Percentiles rank a stretch among this genome's conserved stretches.
Conservation (phyloP, 805 yeast species). For the Schizosaccharomyces octosporus region DNA sequence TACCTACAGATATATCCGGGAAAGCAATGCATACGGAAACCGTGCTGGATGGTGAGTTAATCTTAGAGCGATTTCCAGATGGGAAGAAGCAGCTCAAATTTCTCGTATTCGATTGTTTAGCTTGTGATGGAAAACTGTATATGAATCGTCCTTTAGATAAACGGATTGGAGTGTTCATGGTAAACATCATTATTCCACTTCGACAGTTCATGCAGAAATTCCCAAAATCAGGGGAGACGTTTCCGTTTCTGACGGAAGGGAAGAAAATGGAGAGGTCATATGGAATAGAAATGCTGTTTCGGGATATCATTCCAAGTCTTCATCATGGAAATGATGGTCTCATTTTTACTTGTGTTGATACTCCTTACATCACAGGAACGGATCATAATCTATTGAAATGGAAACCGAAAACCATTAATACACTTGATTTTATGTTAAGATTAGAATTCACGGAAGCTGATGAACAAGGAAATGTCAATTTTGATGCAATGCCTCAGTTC, state of each 20-base stretch:
- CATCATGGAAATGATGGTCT: slow-evolving; percentile 86
- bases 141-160: slow-evolving; percentile 50
- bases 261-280: slow-evolving; percentile 73
- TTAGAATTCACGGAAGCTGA: slow-evolving; percentile 13
- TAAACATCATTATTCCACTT: neutral
- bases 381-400: slow-evolving; percentile 71
- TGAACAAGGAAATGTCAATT: neutral
- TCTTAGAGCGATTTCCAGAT: slow-evolving; percentile 24
- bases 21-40: slow-evolving; percentile 61
- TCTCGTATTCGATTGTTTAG: slow-evolving; percentile 75
- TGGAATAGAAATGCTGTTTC: slow-evolving; percentile 49
- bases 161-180: slow-evolving; percentile 31
- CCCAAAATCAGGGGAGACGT: slow-evolving; percentile 49
- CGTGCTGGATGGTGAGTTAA: slow-evolving; percentile 82
- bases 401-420: slow-evolving; percentile 92
- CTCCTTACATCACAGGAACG: slow-evolving; percentile 74
- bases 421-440: slow-evolving; percentile 62
- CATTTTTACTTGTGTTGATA: slow-evolving; percentile 71
- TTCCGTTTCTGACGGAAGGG: slow-evolving; percentile 68
- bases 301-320: slow-evolving; percentile 37
- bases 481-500: neutral
- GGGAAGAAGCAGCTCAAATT: slow-evolving; percentile 35
- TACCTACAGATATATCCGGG: slow-evolving; percentile 17
- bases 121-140: slow-evolving; percentile 50
- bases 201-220: slow-evolving; percentile 28